phyloP scores from a whole-genome alignment of 1,284 basidiomycete species.

The Coriolopsis trogii region DNA sequence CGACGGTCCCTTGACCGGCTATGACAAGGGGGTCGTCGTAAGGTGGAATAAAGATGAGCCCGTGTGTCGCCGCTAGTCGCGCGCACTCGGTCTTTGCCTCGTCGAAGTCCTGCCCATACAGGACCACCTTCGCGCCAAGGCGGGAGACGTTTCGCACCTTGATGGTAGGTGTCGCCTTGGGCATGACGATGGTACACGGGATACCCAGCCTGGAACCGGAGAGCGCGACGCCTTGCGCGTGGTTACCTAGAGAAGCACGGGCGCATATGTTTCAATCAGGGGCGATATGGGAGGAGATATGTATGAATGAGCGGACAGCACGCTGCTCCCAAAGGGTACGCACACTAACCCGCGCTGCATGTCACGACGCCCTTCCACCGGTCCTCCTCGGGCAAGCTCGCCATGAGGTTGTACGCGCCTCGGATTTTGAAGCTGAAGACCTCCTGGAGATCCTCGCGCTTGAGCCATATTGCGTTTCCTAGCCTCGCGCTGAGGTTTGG shows the following conservation, averaged over 20 bases:
- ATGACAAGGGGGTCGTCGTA: conserved; percentile 98
- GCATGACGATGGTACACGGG: conserved; percentile 99
- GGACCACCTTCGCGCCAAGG: conserved; percentile 91
- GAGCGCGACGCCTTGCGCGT: conserved; percentile 97
- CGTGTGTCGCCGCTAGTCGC: conserved; percentile 77
- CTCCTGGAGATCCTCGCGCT: conserved; percentile 94
- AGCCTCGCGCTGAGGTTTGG: conserved; percentile 85
- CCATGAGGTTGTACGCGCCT: conserved; percentile 99
- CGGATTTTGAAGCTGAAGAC: conserved; percentile 99
- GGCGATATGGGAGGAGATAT: conserved; percentile 1
- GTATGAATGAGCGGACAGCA: conserved; percentile 3
- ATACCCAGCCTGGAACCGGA: conserved; percentile 87
- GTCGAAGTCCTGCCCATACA: conserved; percentile 94
- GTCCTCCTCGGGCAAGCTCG: conserved; percentile 83
- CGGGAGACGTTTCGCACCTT: conserved; percentile 95
- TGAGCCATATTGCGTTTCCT: conserved; percentile 94
- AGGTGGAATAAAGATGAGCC: conserved; percentile 92
- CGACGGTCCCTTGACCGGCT: conserved; percentile 96
- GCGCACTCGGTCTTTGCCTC: conserved; percentile 95
- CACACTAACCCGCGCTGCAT: conserved; percentile 93
- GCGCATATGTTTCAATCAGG: too few relatives aligned
- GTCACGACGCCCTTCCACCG: conserved; percentile 98
- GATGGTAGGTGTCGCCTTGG: conserved; percentile 92
- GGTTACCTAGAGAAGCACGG: conserved; percentile 77
- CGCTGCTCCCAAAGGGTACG: conserved; percentile 39